Base-by-base conservation (phyloP, 768 basidiomycete genomes). In the Leccinum sublutescens region DNA sequence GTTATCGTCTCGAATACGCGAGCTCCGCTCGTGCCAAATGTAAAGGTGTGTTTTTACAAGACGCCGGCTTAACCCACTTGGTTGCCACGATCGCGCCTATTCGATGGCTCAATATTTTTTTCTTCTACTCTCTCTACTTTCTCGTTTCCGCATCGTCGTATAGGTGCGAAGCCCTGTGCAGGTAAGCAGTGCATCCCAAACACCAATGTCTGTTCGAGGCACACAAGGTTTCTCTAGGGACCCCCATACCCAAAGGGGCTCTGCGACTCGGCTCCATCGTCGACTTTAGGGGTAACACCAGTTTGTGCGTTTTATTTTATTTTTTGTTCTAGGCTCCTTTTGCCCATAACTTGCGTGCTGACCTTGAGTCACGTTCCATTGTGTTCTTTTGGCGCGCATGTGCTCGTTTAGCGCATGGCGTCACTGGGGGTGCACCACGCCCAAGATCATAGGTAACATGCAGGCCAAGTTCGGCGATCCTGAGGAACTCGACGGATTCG, bases 391-490 rank as follows among this genome's bases (percentile, higher is more conserved):
- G 5, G 25, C 1, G 7, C 27, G 27, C 23, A 7, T 43, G 12
- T 6, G 25, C 2, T 62, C 43, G 38, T 50, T 40, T 12, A 92
- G 90, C 68, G 72, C 79, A 34, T 96, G 91, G 91, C 85, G 92
- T 62, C 94, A 96, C 68, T 96, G 93, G 93, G 93, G 93, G 19
- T 95, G 94, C 69, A 80, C 82, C 7, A 93, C 93, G 0, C 48
- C 78, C 19, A 85, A 81, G 66, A 84, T 94, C 52, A 65, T 96
- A 33, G 69, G 68, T 21, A 95, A 93, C 69, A 78, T 91, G 73
- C 89, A 93, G 75, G 78, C 78, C 12, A 72, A 76, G 3, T 81
- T 89, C 61, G 77, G 79, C 2, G 78, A 78, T 5, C 77, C 85
- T 0, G 78, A 82, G 10, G 92, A 95, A 1, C 76, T 96, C 38